These are phyloP conservation scores for Ophiorrhiza pumila DNA, from an alignment of 257 asterid genomes.

Conservation along the genomic window DNA sequence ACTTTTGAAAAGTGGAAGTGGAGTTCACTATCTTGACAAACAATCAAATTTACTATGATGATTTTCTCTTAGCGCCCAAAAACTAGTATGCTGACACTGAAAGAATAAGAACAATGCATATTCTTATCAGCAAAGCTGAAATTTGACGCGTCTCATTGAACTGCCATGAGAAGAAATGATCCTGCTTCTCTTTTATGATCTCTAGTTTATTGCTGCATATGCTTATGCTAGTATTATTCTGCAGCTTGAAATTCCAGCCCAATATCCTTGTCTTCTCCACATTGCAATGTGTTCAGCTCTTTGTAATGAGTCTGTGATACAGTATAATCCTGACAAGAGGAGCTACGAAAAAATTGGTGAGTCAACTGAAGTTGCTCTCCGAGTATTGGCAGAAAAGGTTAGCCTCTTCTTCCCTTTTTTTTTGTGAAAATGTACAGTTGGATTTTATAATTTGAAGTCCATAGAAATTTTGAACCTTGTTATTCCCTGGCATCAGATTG, in stretches of 20 bases:
- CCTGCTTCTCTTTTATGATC: not conserved
- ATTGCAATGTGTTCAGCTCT: conserved; percentile 97
- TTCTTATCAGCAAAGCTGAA: not conserved
- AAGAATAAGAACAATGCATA: not conserved
- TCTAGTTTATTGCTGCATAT: conserved; percentile 12
- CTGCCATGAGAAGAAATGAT: not conserved
- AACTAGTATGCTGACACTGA: not conserved
- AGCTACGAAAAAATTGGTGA: conserved; percentile 95
- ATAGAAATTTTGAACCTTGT: conserved; percentile 10
- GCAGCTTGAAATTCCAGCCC: conserved; percentile 96
- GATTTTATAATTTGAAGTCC: not conserved
- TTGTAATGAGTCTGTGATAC: conserved; percentile 90
- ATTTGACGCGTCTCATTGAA: not conserved
- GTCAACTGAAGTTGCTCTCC: conserved; percentile 99
- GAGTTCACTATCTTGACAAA: not conserved
- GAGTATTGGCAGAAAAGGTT: conserved; percentile 96
- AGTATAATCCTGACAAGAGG: conserved; percentile 92
- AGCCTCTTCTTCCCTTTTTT: conserved; percentile 21
- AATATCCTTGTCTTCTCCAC: conserved; percentile 87
- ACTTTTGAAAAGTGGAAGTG: not conserved
- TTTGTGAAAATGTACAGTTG: not conserved
- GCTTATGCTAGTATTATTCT: conserved; percentile 27
- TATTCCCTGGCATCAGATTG: conserved; percentile 63
- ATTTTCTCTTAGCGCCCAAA: not conserved
- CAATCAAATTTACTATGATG: no score